phyloP scores from a whole-genome alignment of 2,329 filamentous ascomycete genomes.

The Colletotrichum sp. region DNA sequence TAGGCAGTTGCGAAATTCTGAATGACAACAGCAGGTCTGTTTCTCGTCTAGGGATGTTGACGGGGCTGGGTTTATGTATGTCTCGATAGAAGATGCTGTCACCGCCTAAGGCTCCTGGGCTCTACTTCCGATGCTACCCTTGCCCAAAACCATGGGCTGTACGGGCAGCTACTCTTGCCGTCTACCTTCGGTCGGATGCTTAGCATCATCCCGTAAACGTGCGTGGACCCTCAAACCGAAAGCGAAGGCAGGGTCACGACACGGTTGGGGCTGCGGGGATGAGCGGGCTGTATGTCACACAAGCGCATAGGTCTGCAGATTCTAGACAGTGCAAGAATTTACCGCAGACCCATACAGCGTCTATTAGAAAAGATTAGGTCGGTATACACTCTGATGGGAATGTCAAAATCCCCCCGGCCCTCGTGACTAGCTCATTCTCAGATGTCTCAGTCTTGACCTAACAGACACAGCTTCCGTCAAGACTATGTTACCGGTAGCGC shows the following conservation, averaged over 20 bases:
- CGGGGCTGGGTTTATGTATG: neutral
- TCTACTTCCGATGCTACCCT: neutral
- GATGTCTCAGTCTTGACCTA: neutral
- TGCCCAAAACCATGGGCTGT: neutral
- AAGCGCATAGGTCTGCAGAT: no score
- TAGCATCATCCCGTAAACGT: neutral
- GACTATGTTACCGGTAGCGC: neutral
- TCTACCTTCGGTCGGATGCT: neutral
- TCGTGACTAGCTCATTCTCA: neutral
- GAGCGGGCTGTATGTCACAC: neutral
- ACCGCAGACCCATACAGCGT: neutral
- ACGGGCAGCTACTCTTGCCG: neutral
- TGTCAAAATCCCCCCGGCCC: neutral
- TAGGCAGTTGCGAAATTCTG: neutral
- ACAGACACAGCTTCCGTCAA: neutral
- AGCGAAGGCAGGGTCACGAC: neutral
- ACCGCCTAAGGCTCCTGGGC: neutral
- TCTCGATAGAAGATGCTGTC: neutral
- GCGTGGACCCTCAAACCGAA: neutral
- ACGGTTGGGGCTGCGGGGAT: neutral
- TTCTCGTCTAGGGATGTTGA: neutral
- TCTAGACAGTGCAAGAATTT: neutral
- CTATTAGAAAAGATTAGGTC: neutral
- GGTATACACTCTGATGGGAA: no score
- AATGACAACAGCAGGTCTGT: neutral